phyloP scores from a whole-genome alignment of 768 basidiomycete species.

The Terana coerulea region DNA sequence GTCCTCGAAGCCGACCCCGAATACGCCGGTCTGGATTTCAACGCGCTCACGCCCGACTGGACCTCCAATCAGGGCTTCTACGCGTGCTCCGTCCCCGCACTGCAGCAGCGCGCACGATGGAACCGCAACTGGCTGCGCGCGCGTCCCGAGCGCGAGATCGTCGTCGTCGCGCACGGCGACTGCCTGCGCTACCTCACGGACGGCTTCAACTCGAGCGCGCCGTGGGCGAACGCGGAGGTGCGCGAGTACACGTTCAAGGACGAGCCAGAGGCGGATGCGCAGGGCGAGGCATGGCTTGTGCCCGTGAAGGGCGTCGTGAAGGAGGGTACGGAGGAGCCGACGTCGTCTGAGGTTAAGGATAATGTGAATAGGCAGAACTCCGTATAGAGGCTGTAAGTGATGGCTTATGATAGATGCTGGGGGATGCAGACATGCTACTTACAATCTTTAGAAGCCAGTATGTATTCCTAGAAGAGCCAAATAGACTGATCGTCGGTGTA shows the following conservation, averaged over 20 bases:
- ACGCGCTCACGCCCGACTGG: constrained; percentile 25
- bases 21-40: constrained; percentile 26
- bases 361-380: no score
- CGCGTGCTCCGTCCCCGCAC: constrained; percentile 13
- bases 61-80: constrained; percentile 24
- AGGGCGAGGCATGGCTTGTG: constrained; percentile 22
- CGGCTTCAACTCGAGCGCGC: constrained; percentile 20
- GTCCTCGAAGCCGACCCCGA: constrained; percentile 26
- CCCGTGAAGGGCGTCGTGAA: constrained; percentile 17
- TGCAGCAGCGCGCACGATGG: constrained; percentile 25
- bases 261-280: constrained; percentile 19
- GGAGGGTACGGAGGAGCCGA: constrained; percentile 22
- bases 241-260: constrained; percentile 22
- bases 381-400: no score
- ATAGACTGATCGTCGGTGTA: no score
- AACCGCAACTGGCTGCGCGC: constrained; percentile 24
- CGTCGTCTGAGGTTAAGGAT: constrained; percentile 18
- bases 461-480: no score
- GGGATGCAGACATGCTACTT: no score
- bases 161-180: constrained; percentile 26
- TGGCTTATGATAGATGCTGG: no score
- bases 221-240: constrained; percentile 27
- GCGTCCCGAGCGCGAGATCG: constrained; percentile 24
- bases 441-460: no score
- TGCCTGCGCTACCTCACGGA: constrained; percentile 22